Percentiles rank a stretch among this genome's conserved stretches.
Conservation (phyloP, 208 protist species). For the Trichomonas gallinae region DNA sequence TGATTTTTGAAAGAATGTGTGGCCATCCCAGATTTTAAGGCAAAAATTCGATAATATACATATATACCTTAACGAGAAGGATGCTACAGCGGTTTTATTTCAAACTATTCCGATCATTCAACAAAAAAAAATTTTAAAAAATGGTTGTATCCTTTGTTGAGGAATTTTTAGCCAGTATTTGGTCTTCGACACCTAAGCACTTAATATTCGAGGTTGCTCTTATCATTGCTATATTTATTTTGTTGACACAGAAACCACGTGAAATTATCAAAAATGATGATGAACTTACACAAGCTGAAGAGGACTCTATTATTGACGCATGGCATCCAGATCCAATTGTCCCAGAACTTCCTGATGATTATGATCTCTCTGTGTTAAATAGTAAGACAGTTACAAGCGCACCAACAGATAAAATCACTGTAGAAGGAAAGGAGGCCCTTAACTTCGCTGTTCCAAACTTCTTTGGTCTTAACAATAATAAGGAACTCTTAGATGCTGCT, state of each 20-base stretch:
- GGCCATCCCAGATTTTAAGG: no score
- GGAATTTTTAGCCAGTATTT: background rate
- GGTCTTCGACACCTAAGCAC: background rate
- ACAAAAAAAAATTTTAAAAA: background rate
- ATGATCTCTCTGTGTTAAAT: background rate
- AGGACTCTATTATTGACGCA: background rate
- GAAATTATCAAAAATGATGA: background rate
- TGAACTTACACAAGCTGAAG: background rate
- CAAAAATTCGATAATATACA: no score
- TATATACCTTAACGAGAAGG: no score
- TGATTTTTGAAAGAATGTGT: no score
- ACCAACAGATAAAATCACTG: background rate
- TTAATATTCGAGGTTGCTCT: background rate
- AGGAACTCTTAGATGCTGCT: background rate
- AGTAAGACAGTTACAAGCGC: background rate
- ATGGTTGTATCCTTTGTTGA: background rate
- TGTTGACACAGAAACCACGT: background rate
- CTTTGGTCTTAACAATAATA: background rate
- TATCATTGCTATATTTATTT: background rate
- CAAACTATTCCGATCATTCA: no score
- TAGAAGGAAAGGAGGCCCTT: background rate
- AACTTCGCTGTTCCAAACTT: conserved; percentile 4
- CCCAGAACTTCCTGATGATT: background rate
- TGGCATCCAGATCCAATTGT: conserved; percentile 16
- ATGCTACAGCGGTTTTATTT: no score